Evolutionary conservation across 768 basidiomycete genomes (phyloP), one percentile per base, ranked within the genome.

Genomic region (Boletus insuetus): DNA sequence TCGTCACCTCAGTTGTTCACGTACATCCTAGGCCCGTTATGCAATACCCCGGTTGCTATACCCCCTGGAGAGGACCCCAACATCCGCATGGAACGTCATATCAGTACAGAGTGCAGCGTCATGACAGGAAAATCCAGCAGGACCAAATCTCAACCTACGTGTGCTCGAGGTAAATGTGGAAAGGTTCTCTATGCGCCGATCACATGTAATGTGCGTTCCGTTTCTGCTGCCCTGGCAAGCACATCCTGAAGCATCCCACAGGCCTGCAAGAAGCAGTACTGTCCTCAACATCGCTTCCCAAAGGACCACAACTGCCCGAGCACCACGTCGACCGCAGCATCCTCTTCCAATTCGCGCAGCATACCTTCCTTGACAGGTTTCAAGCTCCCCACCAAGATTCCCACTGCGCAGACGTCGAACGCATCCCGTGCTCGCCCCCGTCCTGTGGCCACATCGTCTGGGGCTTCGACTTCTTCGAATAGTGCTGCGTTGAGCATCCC

Each of bases 1-100:
- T 19, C 22, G 10, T 38, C 44, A 0, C n/a, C 17, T 41, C 48
- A 12, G 19, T 16, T 34, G 41, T 55, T 55, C 48, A 64, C 42
- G 34, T 20, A 43, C 44, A 3, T 58, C 44, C 31, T 54, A 87
- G 89, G 89, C 62, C 91, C 91, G 4, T 71, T 94, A 24, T 94
- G 92, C 73, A 84, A 82, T 58, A 78, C 72, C 3, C 89, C 89
- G 1, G 82, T 94, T 11, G 82, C 89, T 3, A 81, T 92, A 47
- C 83, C 82, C n/a, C 83, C 79, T 0, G 86, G 87, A 26, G 83
- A 89, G 67, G 88, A 94, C 63, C 89, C 91, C 12, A 94, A 94
- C 61, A 71, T 83, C 40, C 81, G 84, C 46, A 91, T 94, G 87
- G 90, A 93, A 61, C 72, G 74, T 0, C 91, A 94, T 67, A 79